Evolutionary conservation across 2,329 filamentous ascomycete genomes (phyloP), one percentile per base, ranked within the genome.

Genomic region (Cercospora sp.): DNA sequence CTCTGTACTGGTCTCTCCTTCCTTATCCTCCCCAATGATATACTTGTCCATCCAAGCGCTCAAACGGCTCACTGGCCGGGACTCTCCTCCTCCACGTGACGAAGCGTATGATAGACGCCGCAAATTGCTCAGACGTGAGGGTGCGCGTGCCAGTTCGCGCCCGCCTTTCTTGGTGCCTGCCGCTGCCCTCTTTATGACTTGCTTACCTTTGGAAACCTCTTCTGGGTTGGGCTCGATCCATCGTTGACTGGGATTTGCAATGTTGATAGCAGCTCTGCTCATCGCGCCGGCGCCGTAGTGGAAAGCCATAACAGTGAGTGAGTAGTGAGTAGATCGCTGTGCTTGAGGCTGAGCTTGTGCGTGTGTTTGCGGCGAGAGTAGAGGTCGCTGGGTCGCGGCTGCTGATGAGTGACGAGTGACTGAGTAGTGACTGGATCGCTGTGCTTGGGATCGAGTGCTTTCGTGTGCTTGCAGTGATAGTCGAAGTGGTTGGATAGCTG

Each of bases 81-180:
- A 55, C 23, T 53, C 57, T 30, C 48, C 57, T 30, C 48, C 23
- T n/a, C 42, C 60, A 7, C 57, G 28, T 42, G 31, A 16, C 30
- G 31, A 16, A 20, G n/a, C 23, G 7, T 20, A 45, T 8, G 48
- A 45, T 20, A 53, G 36, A 31, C 53, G 51, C 36, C 61, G 45
- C 13, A 63, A 33, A 40, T 53, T 51, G 33, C 53, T 42, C 31
- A 59, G n/a, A 45, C 62, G 62, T 26, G 62, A 64, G 3, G 62
- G 51, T 16, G 53, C 53, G 13, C 51, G 51, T 31, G 53, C 62
- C 5, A 64, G 16, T 20, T 59, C 62, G n/a, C 26, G 51, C 13
- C 62, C 62, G 33, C 62, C 51, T 64, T 59, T 64, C 53, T 40
- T 64, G 31, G 59, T 64, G 51, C 62, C 62, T 28, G 62, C 51